Evolutionary conservation across 768 basidiomycete species (phyloP).

Genomic region (Wakefieldia striispora): DNA sequence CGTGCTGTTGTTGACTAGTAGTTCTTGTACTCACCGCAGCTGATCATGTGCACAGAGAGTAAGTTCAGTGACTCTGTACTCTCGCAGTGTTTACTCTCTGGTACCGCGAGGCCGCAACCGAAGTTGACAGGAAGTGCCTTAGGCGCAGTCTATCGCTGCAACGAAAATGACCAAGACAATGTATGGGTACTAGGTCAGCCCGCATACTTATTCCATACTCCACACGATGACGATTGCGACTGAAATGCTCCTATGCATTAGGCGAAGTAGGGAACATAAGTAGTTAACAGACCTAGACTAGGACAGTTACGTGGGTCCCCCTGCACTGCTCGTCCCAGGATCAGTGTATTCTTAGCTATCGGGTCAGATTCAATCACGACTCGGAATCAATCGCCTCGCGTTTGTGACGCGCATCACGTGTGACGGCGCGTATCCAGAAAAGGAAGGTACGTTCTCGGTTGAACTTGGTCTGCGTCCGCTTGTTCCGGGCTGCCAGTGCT

Average conservation of each 20-base stretch:
- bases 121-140: slow-evolving; percentile 76
- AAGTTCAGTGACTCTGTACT: slow-evolving; percentile 58
- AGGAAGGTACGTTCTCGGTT: slow-evolving; percentile 20
- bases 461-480: slow-evolving; percentile 4
- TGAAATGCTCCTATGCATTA: slow-evolving; percentile 10
- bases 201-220: slow-evolving; percentile 51
- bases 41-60: no score
- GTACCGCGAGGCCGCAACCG: slow-evolving; percentile 44
- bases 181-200: neutral
- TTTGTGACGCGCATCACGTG: slow-evolving; percentile 14
- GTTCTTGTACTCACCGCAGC: no score
- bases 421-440: slow-evolving; percentile 15
- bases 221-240: slow-evolving; percentile 63
- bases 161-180: slow-evolving; percentile 1
- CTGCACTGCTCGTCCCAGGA: slow-evolving; percentile 77
- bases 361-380: neutral
- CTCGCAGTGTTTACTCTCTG: slow-evolving; percentile 34
- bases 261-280: neutral
- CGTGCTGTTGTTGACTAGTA: no score
- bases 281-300: slow-evolving; percentile 40
- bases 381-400: no score
- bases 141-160: slow-evolving; percentile 81
- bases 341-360: slow-evolving; percentile 45
- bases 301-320: slow-evolving; percentile 85
- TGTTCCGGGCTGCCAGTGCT: slow-evolving; percentile 14